Base-by-base conservation (phyloP, 192 early-diverging fungal species). In the Coemansia sp. region DNA sequence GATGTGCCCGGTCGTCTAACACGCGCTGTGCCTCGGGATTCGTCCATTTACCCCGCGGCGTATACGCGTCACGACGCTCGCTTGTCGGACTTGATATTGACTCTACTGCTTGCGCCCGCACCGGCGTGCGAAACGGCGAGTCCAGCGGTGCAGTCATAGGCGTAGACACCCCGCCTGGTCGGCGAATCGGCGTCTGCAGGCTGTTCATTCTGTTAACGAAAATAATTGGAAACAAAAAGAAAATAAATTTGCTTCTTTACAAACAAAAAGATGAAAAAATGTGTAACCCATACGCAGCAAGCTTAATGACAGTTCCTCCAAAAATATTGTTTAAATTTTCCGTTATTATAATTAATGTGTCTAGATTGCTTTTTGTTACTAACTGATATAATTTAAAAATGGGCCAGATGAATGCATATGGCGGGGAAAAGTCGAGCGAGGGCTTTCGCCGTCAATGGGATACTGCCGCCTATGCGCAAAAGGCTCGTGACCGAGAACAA, bases 401-500 rank as follows among this genome's bases (percentile, higher is more conserved):
- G 40, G 40, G 40, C 40, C 12, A 42, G 40, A 63, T 28, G 20
- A 66, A 66, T 20, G 65, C 65, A 2, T 66, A 66, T 40, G 65
- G 65, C 11, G 48, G 25, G 10, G n/a, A 40, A 5, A 66, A 51
- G 44, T 40, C 40, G 31, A 21, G 36, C 15, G 69, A 65, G 25
- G 53, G 63, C 8, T 83, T 78, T 23, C 58, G 81, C 31, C 68
- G 70, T 21, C 78, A 36, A 15, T 94, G 92, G 92, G 88, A 94
- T 70, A 84, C 69, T 53, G 87, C 73, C 22, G 85, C 89, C 42
- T 91, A 87, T 69, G 86, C 78, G 42, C 64, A 83, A 60, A 77
- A 84, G 69, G 92, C 92, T 23, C 77, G 79, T 44, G 86, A 87
- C 23, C 76, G 90, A 40, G 86, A 85, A 48, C 62, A 72, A 23